Evolutionary conservation across 2,329 filamentous ascomycete species (phyloP).

Genomic region (Colletotrichum orbiculare): DNA sequence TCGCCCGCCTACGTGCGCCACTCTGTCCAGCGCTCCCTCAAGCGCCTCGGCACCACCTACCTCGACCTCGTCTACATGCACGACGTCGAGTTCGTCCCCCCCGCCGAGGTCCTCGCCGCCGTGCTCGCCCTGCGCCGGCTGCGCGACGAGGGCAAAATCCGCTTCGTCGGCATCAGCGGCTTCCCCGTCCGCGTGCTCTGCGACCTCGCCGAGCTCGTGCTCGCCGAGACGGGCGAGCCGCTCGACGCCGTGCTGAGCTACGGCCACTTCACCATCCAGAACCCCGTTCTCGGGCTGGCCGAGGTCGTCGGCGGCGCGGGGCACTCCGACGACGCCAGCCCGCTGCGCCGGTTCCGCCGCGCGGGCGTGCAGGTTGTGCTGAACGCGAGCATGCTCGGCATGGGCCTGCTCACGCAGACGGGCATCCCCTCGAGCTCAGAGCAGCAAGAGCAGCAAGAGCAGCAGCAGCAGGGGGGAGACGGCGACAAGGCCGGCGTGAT

Average conservation of each 20-base stretch:
- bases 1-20: constrained; percentile 51
- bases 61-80: constrained; percentile 85
- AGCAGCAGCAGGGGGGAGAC: no score
- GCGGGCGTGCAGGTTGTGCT: constrained; percentile 86
- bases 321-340: constrained; percentile 89
- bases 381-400: constrained; percentile 89
- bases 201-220: constrained; percentile 69
- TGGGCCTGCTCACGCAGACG: constrained; percentile 84
- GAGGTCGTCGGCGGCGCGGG: constrained; percentile 91
- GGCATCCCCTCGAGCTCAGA: constrained; percentile 63
- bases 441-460: neutral
- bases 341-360: constrained; percentile 68
- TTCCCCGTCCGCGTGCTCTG: constrained; percentile 82
- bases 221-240: constrained; percentile 27
- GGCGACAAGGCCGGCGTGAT: constrained; percentile 74
- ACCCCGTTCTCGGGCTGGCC: constrained; percentile 66
- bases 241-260: constrained; percentile 29
- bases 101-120: constrained; percentile 72
- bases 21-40: constrained; percentile 73
- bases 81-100: constrained; percentile 81
- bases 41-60: constrained; percentile 72
- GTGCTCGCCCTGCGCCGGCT: constrained; percentile 80
- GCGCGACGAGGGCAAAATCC: constrained; percentile 77
- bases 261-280: constrained; percentile 34
- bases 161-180: constrained; percentile 90